Evolutionary conservation across 495 filamentous ascomycete genomes (phyloP).

Genomic region (Alectoria sarmentosa): DNA sequence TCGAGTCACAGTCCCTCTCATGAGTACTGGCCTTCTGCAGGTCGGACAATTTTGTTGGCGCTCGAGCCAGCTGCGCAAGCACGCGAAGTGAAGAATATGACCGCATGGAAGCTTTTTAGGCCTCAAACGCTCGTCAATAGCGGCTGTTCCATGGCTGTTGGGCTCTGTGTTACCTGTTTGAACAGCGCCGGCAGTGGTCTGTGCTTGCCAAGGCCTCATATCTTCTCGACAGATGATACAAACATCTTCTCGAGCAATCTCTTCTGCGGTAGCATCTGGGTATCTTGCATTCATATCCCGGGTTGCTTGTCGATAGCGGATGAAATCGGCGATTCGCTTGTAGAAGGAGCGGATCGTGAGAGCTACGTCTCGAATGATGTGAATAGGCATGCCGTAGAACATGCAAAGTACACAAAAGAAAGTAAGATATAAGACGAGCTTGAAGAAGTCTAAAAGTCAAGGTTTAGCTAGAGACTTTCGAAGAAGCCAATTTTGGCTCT

Average conservation of each 20-base stretch:
- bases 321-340: slow-evolving; percentile 77
- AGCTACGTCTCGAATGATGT: slow-evolving; percentile 92
- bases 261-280: slow-evolving; percentile 83
- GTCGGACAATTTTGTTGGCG: slow-evolving; percentile 96
- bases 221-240: slow-evolving; percentile 98
- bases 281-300: slow-evolving; percentile 88
- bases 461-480: slow-evolving; percentile 11
- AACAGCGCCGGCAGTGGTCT: slow-evolving; percentile 22
- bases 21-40: slow-evolving; percentile 74
- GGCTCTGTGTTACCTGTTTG: slow-evolving; percentile 32
- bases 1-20: slow-evolving; percentile 26
- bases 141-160: slow-evolving; percentile 33
- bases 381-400: slow-evolving; percentile 92
- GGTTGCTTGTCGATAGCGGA: slow-evolving; percentile 82
- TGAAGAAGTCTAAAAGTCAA: slow-evolving; percentile 67
- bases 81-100: slow-evolving; percentile 90
- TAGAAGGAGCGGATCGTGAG: slow-evolving; percentile 87
- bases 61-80: slow-evolving; percentile 95
- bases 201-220: slow-evolving; percentile 66
- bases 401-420: slow-evolving; percentile 91
- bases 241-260: slow-evolving; percentile 77
- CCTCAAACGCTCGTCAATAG: slow-evolving; percentile 68
- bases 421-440: slow-evolving; percentile 76
- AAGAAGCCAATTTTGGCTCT: no score
- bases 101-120: slow-evolving; percentile 96